Evolutionary conservation across 179 eudicot species (phyloP).

Genomic region (Dionaea muscipula): DNA sequence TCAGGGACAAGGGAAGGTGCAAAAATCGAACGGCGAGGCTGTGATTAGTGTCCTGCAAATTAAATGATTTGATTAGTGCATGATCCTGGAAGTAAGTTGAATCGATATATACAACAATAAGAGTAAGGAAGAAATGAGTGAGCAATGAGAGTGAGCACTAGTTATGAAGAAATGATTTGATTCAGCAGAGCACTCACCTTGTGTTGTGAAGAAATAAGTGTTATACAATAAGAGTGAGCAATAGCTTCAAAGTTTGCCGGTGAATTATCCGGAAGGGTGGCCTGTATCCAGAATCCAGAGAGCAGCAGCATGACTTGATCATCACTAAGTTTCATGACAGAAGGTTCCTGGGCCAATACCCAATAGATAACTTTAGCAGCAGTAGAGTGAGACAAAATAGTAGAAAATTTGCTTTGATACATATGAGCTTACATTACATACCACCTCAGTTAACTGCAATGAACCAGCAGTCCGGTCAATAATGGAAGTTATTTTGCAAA

Average conservation of each 20-base stretch:
- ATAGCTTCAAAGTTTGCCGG: constrained; percentile 84
- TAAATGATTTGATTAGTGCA: not conserved
- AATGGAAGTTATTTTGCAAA: constrained; percentile 50
- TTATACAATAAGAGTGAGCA: constrained; percentile 70
- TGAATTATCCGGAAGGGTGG: constrained; percentile 67
- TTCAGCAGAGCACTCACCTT: constrained; percentile 50
- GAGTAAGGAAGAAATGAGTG: not conserved
- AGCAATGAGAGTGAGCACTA: too few relatives aligned
- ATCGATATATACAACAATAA: not conserved
- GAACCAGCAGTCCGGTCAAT: constrained; percentile 55
- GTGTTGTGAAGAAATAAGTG: constrained; percentile 53
- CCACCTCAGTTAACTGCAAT: constrained; percentile 34
- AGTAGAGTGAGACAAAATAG: not conserved
- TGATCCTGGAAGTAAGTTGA: not conserved
- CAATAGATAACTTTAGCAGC: not conserved
- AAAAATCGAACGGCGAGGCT: constrained; percentile 57
- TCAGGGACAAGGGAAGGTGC: constrained; percentile 73
- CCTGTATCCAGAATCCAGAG: constrained; percentile 82
- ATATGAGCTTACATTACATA: constrained; percentile 8
- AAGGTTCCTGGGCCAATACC: constrained; percentile 50
- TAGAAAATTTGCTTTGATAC: not conserved
- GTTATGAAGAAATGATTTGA: too few relatives aligned
- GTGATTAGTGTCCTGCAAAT: constrained; percentile 45
- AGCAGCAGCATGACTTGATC: constrained; percentile 73
- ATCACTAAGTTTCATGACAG: constrained; percentile 56